Conservation (phyloP, 2,329 filamentous ascomycete species). For the Trichoderma sp. region DNA sequence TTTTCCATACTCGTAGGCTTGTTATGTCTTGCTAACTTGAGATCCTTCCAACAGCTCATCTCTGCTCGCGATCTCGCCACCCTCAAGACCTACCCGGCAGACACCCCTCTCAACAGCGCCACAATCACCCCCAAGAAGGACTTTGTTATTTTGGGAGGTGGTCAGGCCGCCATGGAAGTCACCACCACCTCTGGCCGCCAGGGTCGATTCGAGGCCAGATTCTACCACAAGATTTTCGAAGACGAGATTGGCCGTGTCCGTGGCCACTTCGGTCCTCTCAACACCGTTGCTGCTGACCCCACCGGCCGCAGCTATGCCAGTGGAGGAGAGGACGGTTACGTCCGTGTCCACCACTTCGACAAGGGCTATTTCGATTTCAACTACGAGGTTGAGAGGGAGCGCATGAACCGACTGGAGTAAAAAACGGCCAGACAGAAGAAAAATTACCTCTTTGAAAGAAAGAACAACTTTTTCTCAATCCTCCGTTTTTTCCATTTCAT, state of each 20-base stretch:
- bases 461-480: neutral
- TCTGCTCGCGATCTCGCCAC: constrained; percentile 83
- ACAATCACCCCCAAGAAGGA: constrained; percentile 94
- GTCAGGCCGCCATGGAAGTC: constrained; percentile 98
- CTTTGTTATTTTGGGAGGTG: constrained; percentile 96
- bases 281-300: constrained; percentile 93
- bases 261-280: constrained; percentile 95
- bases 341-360: constrained; percentile 97
- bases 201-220: constrained; percentile 98
- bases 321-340: constrained; percentile 97
- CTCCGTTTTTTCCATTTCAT: neutral
- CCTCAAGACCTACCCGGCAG: constrained; percentile 87
- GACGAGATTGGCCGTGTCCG: constrained; percentile 97
- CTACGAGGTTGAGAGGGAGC: constrained; percentile 96
- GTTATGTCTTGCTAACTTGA: neutral
- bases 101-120: constrained; percentile 96
- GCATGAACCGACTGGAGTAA: constrained; percentile 50
- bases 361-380: constrained; percentile 98
- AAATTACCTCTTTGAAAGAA: neutral
- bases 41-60: constrained; percentile 61
- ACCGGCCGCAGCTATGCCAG: constrained; percentile 90
- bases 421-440: constrained; percentile 18
- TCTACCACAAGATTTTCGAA: constrained; percentile 99
- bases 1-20: neutral
- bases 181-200: constrained; percentile 91